Conservation (phyloP, 1,284 basidiomycete species). For the Afroboletus lepidellus region DNA sequence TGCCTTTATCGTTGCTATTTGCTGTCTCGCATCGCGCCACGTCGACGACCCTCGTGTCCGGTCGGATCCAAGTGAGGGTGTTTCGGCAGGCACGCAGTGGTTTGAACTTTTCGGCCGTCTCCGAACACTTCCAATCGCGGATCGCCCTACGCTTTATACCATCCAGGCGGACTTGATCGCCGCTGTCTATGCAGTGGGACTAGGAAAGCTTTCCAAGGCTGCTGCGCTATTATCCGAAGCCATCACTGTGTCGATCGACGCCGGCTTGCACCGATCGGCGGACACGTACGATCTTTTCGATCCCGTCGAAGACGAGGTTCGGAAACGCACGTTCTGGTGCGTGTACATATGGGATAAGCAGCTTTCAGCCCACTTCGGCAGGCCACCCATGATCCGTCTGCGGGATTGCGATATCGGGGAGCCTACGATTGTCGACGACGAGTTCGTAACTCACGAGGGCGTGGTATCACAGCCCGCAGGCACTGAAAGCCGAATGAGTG, state of each 20-base stretch:
- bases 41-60: constrained; percentile 87
- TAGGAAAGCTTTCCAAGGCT: constrained; percentile 84
- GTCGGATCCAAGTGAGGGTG: constrained; percentile 73
- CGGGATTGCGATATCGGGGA: constrained; percentile 86
- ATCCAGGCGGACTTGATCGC: constrained; percentile 86
- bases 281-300: constrained; percentile 89
- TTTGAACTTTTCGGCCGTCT: constrained; percentile 84
- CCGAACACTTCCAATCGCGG: constrained; percentile 82
- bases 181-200: constrained; percentile 84
- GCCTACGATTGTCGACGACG: constrained; percentile 83
- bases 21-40: constrained; percentile 85
- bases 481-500: constrained; percentile 71
- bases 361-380: constrained; percentile 78
- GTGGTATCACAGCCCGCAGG: constrained; percentile 67
- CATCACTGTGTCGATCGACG: constrained; percentile 80
- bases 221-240: constrained; percentile 83
- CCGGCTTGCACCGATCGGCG: constrained; percentile 81
- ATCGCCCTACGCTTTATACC: constrained; percentile 84
- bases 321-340: constrained; percentile 91
- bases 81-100: constrained; percentile 86
- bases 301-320: constrained; percentile 82
- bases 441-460: constrained; percentile 75
- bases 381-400: constrained; percentile 80
- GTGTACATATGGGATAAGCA: constrained; percentile 95
- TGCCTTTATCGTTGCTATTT: constrained; percentile 85